Conservation (phyloP, 1,139 yeast species). For the Citeromyces hawaiiensis region DNA sequence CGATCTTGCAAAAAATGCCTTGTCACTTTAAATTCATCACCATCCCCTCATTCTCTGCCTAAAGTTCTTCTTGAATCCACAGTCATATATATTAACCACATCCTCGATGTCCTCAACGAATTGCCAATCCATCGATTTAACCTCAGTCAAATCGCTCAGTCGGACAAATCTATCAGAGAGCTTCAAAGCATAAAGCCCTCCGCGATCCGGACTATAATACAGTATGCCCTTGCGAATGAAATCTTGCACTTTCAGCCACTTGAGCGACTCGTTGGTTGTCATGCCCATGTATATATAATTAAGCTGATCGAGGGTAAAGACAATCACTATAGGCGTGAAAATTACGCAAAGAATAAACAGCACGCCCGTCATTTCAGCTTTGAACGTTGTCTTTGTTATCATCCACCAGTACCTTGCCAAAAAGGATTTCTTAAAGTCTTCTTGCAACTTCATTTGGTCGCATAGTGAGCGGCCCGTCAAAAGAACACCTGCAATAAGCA, state of each 20-base stretch:
- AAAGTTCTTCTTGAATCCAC: constrained; percentile 42
- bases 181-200: constrained; percentile 5
- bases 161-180: constrained; percentile 9
- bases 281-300: constrained; percentile 61
- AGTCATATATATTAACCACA: constrained; percentile 53
- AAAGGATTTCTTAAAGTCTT: neutral
- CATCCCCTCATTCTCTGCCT: constrained; percentile 8
- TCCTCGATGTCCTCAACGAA: constrained; percentile 18
- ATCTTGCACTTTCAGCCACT: constrained; percentile 68
- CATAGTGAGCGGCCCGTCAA: constrained; percentile 20
- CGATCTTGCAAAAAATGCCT: no score
- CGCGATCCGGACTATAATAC: constrained; percentile 13
- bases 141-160: constrained; percentile 9
- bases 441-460: constrained; percentile 7
- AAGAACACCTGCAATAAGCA: constrained; percentile 49
- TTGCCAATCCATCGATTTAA: neutral
- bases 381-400: constrained; percentile 16
- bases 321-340: constrained; percentile 36
- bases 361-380: constrained; percentile 33
- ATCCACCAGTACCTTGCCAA: constrained; percentile 16
- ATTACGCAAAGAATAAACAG: constrained; percentile 38
- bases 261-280: constrained; percentile 80
- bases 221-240: constrained; percentile 33
- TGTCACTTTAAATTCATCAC: no score
- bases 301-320: constrained; percentile 52